Conservation (phyloP, 164 flowering plant species). For the Annona squamosa region DNA sequence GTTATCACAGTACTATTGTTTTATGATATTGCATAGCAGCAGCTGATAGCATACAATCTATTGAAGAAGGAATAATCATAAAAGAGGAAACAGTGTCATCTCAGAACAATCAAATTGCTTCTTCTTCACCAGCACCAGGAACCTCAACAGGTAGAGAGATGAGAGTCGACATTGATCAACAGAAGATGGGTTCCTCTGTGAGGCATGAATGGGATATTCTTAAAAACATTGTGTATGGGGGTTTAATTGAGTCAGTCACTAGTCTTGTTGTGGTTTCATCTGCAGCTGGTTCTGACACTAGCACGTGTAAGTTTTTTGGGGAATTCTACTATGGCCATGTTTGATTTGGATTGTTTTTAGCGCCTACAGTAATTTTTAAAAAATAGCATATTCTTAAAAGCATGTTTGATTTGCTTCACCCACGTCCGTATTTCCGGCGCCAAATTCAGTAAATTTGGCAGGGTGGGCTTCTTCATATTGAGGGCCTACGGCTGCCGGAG, state of each 20-base stretch:
- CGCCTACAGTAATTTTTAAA: too few species aligned
- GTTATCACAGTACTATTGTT: not conserved
- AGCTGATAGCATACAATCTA: constrained; percentile 5
- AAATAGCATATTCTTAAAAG: too few species aligned
- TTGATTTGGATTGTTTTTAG: too few species aligned
- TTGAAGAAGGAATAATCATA: constrained; percentile 2
- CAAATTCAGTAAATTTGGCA: too few species aligned
- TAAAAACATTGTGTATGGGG: constrained; percentile 90
- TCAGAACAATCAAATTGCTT: constrained; percentile 8
- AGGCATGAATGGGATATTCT: constrained; percentile 45
- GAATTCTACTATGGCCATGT: too few species aligned
- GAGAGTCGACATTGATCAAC: constrained; percentile 10
- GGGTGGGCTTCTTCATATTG: too few species aligned
- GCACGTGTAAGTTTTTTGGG: constrained; percentile 54
- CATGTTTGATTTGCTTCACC: not conserved
- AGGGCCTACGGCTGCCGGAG: too few species aligned
- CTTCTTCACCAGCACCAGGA: constrained; percentile 7
- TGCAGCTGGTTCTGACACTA: constrained; percentile 74
- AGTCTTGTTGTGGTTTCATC: constrained; percentile 80
- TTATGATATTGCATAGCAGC: not conserved
- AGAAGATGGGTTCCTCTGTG: constrained; percentile 9
- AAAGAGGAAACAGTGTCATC: not conserved
- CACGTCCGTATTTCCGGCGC: not conserved
- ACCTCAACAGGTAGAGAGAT: not conserved
- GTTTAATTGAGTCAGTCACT: constrained; percentile 65